Evolutionary conservation across 257 asterid species (phyloP).

Genomic region (Dorcoceras hygrometricum): DNA sequence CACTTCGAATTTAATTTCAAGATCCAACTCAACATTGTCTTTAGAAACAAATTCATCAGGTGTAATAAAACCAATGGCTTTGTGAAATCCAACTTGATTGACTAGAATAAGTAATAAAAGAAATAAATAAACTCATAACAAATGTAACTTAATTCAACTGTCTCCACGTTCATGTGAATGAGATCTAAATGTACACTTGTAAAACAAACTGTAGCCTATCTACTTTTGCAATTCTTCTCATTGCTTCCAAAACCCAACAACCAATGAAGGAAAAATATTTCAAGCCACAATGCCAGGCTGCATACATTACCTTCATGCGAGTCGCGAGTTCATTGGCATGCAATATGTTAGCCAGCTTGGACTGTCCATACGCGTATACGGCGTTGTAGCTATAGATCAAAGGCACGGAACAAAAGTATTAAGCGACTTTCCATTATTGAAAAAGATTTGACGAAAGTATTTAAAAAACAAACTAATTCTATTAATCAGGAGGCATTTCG

Average conservation of each 20-base stretch:
- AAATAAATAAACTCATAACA: neutral
- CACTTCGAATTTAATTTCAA: neutral
- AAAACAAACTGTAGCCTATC: neutral
- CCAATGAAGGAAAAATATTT: conserved; percentile 3
- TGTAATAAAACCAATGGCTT: neutral
- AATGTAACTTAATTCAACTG: neutral
- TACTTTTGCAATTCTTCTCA: neutral
- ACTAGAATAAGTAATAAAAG: neutral
- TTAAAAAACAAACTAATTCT: no score
- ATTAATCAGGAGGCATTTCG: neutral
- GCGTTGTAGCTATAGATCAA: conserved; percentile 42
- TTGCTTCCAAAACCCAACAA: neutral
- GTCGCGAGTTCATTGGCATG: conserved; percentile 70
- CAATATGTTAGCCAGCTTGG: conserved; percentile 74
- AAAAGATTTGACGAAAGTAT: no score
- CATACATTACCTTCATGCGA: conserved; percentile 54
- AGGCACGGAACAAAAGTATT: neutral
- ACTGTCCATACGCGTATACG: conserved; percentile 69
- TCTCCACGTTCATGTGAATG: neutral
- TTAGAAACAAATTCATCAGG: neutral
- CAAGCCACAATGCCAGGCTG: neutral
- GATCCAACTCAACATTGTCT: neutral
- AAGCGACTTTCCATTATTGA: neutral
- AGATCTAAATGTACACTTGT: neutral
- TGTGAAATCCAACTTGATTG: neutral